Evolutionary conservation across 1,139 yeast species (phyloP).

Genomic region (Protomyces inundatus): DNA sequence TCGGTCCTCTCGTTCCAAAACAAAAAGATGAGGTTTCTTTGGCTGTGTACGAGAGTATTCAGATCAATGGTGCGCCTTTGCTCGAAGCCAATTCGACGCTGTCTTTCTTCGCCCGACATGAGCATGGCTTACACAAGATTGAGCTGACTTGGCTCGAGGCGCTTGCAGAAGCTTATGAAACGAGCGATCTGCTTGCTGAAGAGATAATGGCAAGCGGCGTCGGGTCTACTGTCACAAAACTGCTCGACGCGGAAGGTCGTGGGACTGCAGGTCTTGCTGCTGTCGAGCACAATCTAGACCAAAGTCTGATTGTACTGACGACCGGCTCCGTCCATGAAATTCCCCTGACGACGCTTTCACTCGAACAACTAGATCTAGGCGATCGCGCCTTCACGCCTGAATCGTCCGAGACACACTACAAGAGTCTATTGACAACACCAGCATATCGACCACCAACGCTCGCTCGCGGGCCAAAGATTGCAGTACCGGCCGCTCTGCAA

Average conservation of each 20-base stretch:
- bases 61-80: background rate
- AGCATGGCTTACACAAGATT: constrained; percentile 11
- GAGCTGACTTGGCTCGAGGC: constrained; percentile 5
- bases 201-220: background rate
- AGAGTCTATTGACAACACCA: constrained; percentile 2
- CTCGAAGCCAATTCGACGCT: background rate
- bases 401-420: background rate
- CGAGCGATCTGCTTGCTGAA: background rate
- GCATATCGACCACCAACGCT: constrained; percentile 1
- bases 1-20: constrained; percentile 6
- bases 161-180: constrained; percentile 6
- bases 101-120: constrained; percentile 5
- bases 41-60: constrained; percentile 19
- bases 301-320: background rate
- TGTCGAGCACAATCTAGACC: background rate
- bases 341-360: background rate
- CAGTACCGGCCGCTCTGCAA: background rate
- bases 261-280: background rate
- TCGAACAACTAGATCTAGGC: background rate
- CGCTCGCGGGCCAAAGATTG: constrained; percentile 1
- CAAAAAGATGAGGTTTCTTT: background rate
- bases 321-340: background rate
- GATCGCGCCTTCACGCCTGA: background rate
- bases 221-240: background rate
- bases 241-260: constrained; percentile 2